Evolutionary conservation across 78 protist genomes (phyloP), one percentile per base, ranked within the genome.

Genomic region (Protostelium mycophagum): DNA sequence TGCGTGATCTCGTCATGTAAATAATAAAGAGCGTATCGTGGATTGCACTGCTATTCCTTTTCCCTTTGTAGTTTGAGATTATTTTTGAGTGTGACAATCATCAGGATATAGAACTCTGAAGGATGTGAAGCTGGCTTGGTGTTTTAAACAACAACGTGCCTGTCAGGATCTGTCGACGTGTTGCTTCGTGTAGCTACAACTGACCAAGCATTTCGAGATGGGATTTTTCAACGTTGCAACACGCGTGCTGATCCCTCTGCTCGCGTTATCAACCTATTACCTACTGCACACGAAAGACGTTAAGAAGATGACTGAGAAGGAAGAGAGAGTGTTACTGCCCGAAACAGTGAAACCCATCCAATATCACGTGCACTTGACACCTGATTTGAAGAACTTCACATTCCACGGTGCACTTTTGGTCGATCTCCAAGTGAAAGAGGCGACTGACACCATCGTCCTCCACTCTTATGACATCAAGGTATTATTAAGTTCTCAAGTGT

Each of bases 271-370:
- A 5, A 25, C 16, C 73, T 51, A 51, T 16, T 51, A 51, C 73
- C 16, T 51, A 25, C 16, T 51, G 16, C 5, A 51, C 16, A 51
- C 31, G 31, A 51, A 51, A 5, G 73, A 51, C 31, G 16, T 5
- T 25, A 51, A 5, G 16, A 51, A 5, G 31, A 51, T 51, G 73
- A 25, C 73, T 51, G 88, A 88, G 38, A 87, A 86, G 37, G 36
- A 51, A 31, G 92, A 93, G 83, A 16, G 95, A 36, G 88, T 93
- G 63, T 73, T 93, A 36, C 63, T 93, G 86, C 95, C 95, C 73
- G 88, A 87, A 10, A 34, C 84, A 38, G 91, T 93, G 9, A 38
- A 85, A 34, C 95, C 95, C 35, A 38, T 0, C 0, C 35, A 35
- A 28, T 93, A 93, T 63, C 51, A 86, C 63, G 16, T 93, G 1